A percentile compares a stretch with the other conserved stretches of the same genome.
These are phyloP conservation scores for Trichomonas tenax DNA, from an alignment of 208 protist species.

Conservation along the genomic window DNA sequence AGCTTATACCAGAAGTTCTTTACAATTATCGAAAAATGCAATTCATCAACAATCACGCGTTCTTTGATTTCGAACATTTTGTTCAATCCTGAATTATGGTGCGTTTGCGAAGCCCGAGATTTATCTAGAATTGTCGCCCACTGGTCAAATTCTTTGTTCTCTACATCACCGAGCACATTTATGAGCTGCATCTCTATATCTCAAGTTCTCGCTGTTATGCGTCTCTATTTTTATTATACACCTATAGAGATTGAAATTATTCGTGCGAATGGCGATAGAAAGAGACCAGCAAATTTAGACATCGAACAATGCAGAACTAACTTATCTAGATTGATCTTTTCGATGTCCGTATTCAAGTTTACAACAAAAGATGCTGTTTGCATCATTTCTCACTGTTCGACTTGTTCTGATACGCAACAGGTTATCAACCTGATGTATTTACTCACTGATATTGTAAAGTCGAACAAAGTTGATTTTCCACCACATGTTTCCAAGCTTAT, in stretches of 20 bases:
- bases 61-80: not conserved
- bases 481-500: not conserved
- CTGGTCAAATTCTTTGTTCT: not conserved
- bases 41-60: not conserved
- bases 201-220: not conserved
- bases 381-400: not conserved
- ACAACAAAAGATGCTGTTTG: not conserved
- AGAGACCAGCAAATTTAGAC: not conserved
- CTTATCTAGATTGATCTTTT: not conserved
- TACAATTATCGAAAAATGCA: not conserved
- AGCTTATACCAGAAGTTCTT: not conserved
- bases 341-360: not conserved
- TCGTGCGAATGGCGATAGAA: no score
- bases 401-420: not conserved
- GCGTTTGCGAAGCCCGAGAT: not conserved
- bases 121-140: not conserved
- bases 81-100: not conserved
- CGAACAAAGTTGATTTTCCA: not conserved
- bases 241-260: constrained; percentile 4
- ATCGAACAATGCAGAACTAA: not conserved
- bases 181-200: not conserved
- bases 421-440: not conserved
- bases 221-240: not conserved
- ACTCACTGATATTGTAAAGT: not conserved
- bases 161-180: not conserved